Conservation (phyloP, 495 filamentous ascomycete species). For the Xylaria cubensis region DNA sequence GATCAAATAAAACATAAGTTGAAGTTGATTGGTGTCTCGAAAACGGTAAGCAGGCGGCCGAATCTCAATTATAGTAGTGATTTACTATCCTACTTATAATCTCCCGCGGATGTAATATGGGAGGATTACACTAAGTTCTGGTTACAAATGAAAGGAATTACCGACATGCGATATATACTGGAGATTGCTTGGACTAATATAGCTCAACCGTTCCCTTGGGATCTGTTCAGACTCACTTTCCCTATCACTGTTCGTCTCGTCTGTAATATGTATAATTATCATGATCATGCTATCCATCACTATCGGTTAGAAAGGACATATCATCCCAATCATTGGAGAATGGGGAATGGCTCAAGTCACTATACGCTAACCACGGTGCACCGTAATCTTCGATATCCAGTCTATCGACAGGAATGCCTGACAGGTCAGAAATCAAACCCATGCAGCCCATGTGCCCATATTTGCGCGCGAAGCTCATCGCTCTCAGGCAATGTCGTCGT, state of each 20-base stretch:
- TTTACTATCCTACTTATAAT: too few relatives aligned
- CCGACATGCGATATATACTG: too few relatives aligned
- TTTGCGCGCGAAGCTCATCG: conserved; percentile 29
- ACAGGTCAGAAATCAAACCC: conserved; percentile 19
- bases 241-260: background rate
- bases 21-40: too few relatives aligned
- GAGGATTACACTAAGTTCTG: too few relatives aligned
- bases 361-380: conserved; percentile 23
- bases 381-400: conserved; percentile 24
- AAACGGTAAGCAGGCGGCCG: too few relatives aligned
- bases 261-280: background rate
- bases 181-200: too few relatives aligned
- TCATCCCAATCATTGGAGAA: background rate
- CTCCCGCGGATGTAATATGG: too few relatives aligned
- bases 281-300: background rate
- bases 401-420: conserved; percentile 19
- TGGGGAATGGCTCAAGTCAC: background rate
- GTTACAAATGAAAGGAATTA: too few relatives aligned
- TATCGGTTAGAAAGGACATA: background rate
- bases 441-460: conserved; percentile 29
- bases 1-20: too few relatives aligned
- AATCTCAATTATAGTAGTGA: too few relatives aligned
- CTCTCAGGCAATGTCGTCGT: conserved; percentile 26
- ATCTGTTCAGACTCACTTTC: too few relatives aligned
- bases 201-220: too few relatives aligned